Conservation (phyloP, 2,329 filamentous ascomycete species). For the Neofusicoccum parvum region DNA sequence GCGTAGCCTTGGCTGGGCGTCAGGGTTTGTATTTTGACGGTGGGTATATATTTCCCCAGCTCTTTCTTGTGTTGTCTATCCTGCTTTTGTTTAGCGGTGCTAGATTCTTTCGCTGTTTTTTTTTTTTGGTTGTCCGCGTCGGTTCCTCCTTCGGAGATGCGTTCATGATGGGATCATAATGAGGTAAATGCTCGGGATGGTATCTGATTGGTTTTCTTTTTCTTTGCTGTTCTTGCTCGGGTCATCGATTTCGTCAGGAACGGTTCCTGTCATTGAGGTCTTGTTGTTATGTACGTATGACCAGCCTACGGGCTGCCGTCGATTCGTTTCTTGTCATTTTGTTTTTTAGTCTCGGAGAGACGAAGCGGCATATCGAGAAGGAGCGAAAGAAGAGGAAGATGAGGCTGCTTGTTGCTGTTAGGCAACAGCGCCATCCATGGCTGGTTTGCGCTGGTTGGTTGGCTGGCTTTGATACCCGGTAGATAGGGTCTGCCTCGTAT, state of each 20-base stretch:
- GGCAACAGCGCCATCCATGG: not conserved
- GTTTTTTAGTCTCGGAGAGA: not conserved
- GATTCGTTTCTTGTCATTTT: not conserved
- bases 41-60: not conserved
- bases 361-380: not conserved
- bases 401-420: too few relatives aligned
- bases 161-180: constrained; percentile 9
- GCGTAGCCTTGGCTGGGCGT: not conserved
- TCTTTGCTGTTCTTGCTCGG: not conserved
- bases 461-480: too few relatives aligned
- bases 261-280: not conserved
- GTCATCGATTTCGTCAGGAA: not conserved
- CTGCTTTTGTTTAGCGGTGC: not conserved
- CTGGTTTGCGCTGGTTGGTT: too few relatives aligned
- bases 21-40: not conserved
- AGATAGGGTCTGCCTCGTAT: too few relatives aligned
- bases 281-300: not conserved
- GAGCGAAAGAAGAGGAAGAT: too few relatives aligned
- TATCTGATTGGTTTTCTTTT: not conserved
- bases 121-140: not conserved
- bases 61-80: not conserved
- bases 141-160: not conserved
- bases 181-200: constrained; percentile 8
- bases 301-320: not conserved
- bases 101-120: not conserved